Evolutionary conservation across 2,329 filamentous ascomycete genomes (phyloP), one percentile per base, ranked within the genome.

Genomic region (Sclerotinia spermophila): DNA sequence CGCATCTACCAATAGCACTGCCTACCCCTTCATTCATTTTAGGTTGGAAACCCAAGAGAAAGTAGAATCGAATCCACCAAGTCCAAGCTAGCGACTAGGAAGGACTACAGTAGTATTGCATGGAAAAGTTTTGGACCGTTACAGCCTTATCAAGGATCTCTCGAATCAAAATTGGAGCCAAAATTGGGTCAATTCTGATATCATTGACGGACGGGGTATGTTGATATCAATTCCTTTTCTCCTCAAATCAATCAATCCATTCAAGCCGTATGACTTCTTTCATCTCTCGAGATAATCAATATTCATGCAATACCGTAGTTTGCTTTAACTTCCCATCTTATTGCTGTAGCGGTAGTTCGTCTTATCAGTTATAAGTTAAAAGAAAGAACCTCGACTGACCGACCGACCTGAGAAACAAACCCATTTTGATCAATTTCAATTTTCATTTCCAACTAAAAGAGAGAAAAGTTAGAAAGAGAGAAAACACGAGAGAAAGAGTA

Each of bases 131-230:
- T 51, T 1, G 24, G 35, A 27, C 42, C 44, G 42, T 48, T 64
- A 48, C 61, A 64, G 61, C 61, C 61, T 64, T 64, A 38, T 38
- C 61, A 27, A 64, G 61, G 61, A 64, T 64, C 61, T 64, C 44
- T 30, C 61, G 24, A 51, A 45, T 33, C 24, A 35, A 64, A 35
- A 64, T 7, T 42, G 58, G 55, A 15, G 33, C 55, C n/a, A n/a
- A 38, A 2, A 21, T 42, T 10, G 56, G 35, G 19, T 30, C 58
- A 33, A 42, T 53, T 40, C n/a, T 60, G 56, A 40, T 42, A 60
- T 27, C 58, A 30, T 60, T 42, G 58, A 40, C 58, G 10, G 53
- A 56, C 53, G 27, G 58, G 58, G 58, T 60, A 60, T 42, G 58
- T 62, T n/a, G 19, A 35, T 2, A 33, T 35, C 11, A 15, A 35